phyloP scores from a whole-genome alignment of 495 filamentous ascomycete species.

The Talaromyces thailandensis region DNA sequence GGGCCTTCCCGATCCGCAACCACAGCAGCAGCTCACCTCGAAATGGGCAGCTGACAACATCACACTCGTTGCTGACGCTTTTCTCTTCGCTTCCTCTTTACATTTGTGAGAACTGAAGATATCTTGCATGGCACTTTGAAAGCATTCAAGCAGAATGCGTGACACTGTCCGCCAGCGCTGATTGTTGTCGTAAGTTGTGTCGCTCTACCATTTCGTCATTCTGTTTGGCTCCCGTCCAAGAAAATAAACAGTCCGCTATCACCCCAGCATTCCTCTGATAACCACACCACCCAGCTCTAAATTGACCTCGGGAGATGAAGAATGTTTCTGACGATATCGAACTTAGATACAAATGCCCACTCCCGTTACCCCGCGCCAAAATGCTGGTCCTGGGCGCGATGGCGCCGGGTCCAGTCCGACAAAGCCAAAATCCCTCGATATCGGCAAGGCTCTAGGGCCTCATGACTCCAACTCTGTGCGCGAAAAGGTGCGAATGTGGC shows the following conservation, averaged over 20 bases:
- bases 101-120: background rate
- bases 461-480: constrained; percentile 55
- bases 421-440: constrained; percentile 33
- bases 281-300: background rate
- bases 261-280: constrained; percentile 3
- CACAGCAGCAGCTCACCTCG: background rate
- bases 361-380: constrained; percentile 31
- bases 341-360: constrained; percentile 29
- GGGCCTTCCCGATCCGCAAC: background rate
- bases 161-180: background rate
- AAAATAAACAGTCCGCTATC: background rate
- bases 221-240: background rate
- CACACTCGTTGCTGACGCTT: background rate
- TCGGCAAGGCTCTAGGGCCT: constrained; percentile 38
- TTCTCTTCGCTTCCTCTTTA: background rate
- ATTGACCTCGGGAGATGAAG: background rate
- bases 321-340: constrained; percentile 5
- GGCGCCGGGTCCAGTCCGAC: constrained; percentile 26
- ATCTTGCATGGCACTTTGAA: background rate
- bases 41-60: background rate
- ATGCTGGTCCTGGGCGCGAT: constrained; percentile 29
- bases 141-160: background rate
- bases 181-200: constrained; percentile 1
- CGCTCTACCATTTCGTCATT: background rate
- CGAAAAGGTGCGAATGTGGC: constrained; percentile 67